Conservation (phyloP, 1,139 yeast species). For the Zhuliangozyma parablackwelliae region DNA sequence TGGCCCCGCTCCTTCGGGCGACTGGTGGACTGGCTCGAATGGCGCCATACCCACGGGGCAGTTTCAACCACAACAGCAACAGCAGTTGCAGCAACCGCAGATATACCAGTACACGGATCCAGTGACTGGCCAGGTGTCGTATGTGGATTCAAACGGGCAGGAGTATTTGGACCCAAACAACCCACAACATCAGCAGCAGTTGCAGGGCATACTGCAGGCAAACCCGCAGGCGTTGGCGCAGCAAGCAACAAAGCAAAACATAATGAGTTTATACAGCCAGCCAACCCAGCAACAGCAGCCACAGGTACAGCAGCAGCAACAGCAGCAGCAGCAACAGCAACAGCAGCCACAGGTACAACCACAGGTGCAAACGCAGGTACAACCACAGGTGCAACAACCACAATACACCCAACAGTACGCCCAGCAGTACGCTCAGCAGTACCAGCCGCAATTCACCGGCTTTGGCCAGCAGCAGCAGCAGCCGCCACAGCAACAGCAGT, state of each 20-base stretch:
- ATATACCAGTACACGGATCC: constrained; percentile 64
- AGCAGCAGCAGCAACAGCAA: constrained; percentile 16
- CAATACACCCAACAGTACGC: constrained; percentile 4
- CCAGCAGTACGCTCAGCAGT: constrained; percentile 8
- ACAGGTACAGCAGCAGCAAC: constrained; percentile 15
- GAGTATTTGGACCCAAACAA: constrained; percentile 55
- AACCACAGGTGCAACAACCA: constrained; percentile 10
- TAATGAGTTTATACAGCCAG: constrained; percentile 38
- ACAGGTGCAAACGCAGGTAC: constrained; percentile 7
- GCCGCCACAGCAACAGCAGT: too few relatives aligned
- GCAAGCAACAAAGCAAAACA: constrained; percentile 41
- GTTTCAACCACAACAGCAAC: constrained; percentile 10
- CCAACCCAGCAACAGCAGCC: constrained; percentile 25
- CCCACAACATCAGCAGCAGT: constrained; percentile 49
- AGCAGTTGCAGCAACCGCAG: constrained; percentile 24
- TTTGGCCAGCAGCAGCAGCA: constrained; percentile 10
- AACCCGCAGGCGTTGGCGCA: constrained; percentile 42
- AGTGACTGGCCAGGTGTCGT: constrained; percentile 53
- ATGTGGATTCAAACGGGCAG: constrained; percentile 56
- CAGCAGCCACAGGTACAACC: constrained; percentile 12
- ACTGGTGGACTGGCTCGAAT: constrained; percentile 22
- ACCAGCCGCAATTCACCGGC: constrained; percentile 13
- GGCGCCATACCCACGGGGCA: not conserved
- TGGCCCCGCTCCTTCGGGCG: constrained; percentile 14
- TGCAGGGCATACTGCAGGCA: constrained; percentile 36